Evolutionary conservation across 305 asterid genomes (phyloP).

Genomic region (Fraxinus floribunda): DNA sequence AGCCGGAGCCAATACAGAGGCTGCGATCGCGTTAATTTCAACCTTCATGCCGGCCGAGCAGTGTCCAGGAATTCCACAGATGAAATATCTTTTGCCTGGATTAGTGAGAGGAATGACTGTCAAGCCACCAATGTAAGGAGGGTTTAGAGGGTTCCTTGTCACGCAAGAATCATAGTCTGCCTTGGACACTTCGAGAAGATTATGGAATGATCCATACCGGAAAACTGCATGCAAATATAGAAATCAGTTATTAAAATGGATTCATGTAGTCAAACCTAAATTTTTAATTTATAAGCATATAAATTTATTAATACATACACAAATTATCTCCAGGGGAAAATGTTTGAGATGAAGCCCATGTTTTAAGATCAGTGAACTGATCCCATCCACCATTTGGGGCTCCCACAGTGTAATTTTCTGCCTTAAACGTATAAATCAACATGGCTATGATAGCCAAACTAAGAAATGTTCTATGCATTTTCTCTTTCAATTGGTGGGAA

Average conservation of each 20-base stretch:
- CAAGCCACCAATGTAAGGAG: neutral
- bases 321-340: conserved; percentile 12
- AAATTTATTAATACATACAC: neutral
- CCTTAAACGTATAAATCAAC: neutral
- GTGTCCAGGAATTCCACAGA: conserved; percentile 10
- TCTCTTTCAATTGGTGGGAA: neutral
- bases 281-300: too few relatives aligned
- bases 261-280: neutral
- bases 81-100: conserved; percentile 18
- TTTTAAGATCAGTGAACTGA: neutral
- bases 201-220: conserved; percentile 1
- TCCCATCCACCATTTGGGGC: conserved; percentile 23
- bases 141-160: neutral
- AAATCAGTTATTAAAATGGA: neutral
- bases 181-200: conserved; percentile 18
- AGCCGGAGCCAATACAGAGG: neutral
- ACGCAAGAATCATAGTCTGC: conserved; percentile 12
- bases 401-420: conserved; percentile 15
- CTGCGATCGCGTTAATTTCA: neutral
- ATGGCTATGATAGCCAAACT: conserved; percentile 7
- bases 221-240: conserved; percentile 4
- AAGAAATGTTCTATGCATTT: neutral
- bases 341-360: conserved; percentile 18
- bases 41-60: neutral
- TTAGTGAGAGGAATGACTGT: conserved; percentile 5